These are phyloP conservation scores for Choanephora cucurbitarum DNA, from an alignment of 371 early-diverging fungal species.

Conservation along the genomic window DNA sequence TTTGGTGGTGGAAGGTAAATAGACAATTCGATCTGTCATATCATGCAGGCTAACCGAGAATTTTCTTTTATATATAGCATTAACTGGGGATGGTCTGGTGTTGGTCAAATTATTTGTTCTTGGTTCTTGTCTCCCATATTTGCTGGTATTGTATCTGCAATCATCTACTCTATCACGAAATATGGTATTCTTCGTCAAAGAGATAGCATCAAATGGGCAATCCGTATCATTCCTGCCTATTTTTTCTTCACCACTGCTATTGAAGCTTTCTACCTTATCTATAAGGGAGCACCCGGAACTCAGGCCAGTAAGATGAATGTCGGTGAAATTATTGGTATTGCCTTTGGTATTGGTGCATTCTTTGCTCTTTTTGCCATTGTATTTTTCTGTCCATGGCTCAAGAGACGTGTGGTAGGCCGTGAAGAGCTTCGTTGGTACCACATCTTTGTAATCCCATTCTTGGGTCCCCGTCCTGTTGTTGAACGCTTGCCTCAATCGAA, in stretches of 20 bases:
- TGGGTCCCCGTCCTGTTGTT: slow-evolving; percentile 48
- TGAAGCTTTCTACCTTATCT: slow-evolving; percentile 71
- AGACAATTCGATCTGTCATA: no score
- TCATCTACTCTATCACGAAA: slow-evolving; percentile 67
- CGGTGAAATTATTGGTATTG: slow-evolving; percentile 60
- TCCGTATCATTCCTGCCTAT: slow-evolving; percentile 76
- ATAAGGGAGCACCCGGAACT: slow-evolving; percentile 67
- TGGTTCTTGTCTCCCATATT: slow-evolving; percentile 78
- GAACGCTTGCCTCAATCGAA: not conserved
- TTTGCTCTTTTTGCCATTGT: slow-evolving; percentile 48
- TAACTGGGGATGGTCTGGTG: slow-evolving; percentile 72
- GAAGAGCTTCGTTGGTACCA: slow-evolving; percentile 76
- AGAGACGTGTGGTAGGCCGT: slow-evolving; percentile 60
- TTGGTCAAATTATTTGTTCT: slow-evolving; percentile 73
- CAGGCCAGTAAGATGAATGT: slow-evolving; percentile 38
- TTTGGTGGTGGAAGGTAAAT: slow-evolving; percentile 50
- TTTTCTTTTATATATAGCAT: slow-evolving; percentile 49
- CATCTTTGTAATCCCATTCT: slow-evolving; percentile 54
- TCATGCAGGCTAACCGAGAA: no score
- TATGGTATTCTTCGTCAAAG: slow-evolving; percentile 59
- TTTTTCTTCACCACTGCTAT: slow-evolving; percentile 73
- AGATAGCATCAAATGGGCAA: slow-evolving; percentile 74
- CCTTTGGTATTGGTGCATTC: slow-evolving; percentile 58
- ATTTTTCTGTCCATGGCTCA: slow-evolving; percentile 67
- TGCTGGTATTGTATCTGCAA: slow-evolving; percentile 66